Evolutionary conservation across 176 grass and related monocot genomes (phyloP).

Genomic region (Zoysia japonica): DNA sequence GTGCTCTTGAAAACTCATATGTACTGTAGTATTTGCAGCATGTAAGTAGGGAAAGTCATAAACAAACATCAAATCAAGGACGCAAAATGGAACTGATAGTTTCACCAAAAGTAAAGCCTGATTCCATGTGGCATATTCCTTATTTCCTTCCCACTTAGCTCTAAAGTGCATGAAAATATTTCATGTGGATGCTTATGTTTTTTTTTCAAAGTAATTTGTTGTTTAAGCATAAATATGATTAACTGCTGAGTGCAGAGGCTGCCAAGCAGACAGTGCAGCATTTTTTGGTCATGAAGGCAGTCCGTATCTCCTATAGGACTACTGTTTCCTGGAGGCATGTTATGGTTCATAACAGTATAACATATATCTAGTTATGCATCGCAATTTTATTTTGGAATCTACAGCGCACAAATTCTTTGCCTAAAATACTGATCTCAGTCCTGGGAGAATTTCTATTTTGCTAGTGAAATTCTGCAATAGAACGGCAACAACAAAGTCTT

Average conservation of each 20-base stretch:
- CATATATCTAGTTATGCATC: not conserved
- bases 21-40: not conserved
- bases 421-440: not conserved
- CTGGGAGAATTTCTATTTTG: slow-evolving; percentile 4
- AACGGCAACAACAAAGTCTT: not conserved
- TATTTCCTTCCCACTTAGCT: not conserved
- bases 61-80: not conserved
- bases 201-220: no score
- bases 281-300: no score
- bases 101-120: not conserved
- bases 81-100: not conserved
- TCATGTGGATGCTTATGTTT: not conserved
- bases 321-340: slow-evolving; percentile 8
- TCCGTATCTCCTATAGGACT: not conserved
- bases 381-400: slow-evolving; percentile 13
- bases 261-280: no score
- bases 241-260: no score
- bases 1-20: not conserved
- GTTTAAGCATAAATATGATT: slow-evolving; percentile 6
- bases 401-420: not conserved
- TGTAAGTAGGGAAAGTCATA: not conserved
- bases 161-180: not conserved
- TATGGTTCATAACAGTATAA: slow-evolving; percentile 17
- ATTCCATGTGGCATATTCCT: not conserved
- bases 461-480: not conserved